phyloP scores from a whole-genome alignment of 2,329 filamentous ascomycete species.

The Pseudonectria foliicola region DNA sequence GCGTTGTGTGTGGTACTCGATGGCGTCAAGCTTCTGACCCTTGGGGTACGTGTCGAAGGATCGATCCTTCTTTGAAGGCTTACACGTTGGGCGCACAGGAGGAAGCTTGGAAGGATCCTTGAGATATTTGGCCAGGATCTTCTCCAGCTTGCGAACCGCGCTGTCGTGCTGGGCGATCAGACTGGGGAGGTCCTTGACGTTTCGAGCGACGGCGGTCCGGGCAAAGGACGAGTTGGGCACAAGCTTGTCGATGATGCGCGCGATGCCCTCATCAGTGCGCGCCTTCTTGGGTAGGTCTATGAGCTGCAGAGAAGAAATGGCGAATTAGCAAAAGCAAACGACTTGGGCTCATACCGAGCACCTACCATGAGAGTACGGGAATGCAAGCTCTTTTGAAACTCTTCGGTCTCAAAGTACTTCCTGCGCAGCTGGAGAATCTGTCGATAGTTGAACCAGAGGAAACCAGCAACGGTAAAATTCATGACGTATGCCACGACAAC shows the following conservation, averaged over 20 bases:
- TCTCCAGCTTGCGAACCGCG: slow-evolving; percentile 74
- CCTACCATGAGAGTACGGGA: slow-evolving; percentile 61
- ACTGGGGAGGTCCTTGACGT: slow-evolving; percentile 82
- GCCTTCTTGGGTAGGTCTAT: slow-evolving; percentile 76
- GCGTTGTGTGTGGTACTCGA: slow-evolving; percentile 82
- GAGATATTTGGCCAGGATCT: slow-evolving; percentile 79
- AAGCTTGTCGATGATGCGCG: slow-evolving; percentile 72
- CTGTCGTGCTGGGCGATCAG: slow-evolving; percentile 79
- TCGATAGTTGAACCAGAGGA: slow-evolving; percentile 86
- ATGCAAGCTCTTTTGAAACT: slow-evolving; percentile 84
- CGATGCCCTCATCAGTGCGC: slow-evolving; percentile 78
- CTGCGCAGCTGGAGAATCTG: slow-evolving; percentile 65
- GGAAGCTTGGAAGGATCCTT: slow-evolving; percentile 80
- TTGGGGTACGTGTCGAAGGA: slow-evolving; percentile 56
- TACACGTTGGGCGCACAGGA: slow-evolving; percentile 66
- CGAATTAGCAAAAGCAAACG: neutral
- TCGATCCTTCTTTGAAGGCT: slow-evolving; percentile 72
- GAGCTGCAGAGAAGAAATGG: slow-evolving; percentile 44
- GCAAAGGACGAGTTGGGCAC: slow-evolving; percentile 74
- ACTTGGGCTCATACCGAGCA: neutral
- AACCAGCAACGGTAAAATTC: slow-evolving; percentile 67
- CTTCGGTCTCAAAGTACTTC: slow-evolving; percentile 73
- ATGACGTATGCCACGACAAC: slow-evolving; percentile 57
- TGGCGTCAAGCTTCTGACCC: slow-evolving; percentile 79
- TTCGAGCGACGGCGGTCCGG: slow-evolving; percentile 76